Percentiles rank a stretch among this genome's conserved stretches.
These are phyloP conservation scores for Dendrothele bispora DNA, from an alignment of 768 basidiomycete genomes.

Conservation along the genomic window DNA sequence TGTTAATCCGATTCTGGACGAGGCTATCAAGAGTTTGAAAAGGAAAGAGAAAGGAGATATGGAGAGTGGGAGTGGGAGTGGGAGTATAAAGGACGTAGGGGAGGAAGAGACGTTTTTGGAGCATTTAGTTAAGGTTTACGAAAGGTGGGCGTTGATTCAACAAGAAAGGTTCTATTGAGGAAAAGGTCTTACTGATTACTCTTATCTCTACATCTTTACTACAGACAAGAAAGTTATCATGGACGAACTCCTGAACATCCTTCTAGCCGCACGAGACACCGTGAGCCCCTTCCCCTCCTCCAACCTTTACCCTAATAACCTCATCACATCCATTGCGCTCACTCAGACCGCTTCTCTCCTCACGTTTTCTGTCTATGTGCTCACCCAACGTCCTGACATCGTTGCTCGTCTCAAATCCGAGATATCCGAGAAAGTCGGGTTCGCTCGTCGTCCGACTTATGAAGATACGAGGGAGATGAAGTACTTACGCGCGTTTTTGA, in stretches of 20 bases:
- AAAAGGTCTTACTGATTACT: slow-evolving; percentile 2
- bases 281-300: slow-evolving; percentile 12
- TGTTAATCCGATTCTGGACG: slow-evolving; percentile 51
- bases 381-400: slow-evolving; percentile 51
- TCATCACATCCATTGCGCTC: too few relatives aligned
- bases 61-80: slow-evolving; percentile 1
- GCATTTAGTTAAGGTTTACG: slow-evolving; percentile 53
- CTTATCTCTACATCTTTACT: slow-evolving; percentile 2
- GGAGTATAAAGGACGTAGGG: too few relatives aligned
- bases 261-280: slow-evolving; percentile 47
- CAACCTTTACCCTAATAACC: too few relatives aligned
- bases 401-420: slow-evolving; percentile 48
- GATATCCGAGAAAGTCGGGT: slow-evolving; percentile 45
- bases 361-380: slow-evolving; percentile 55
- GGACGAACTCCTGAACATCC: slow-evolving; percentile 45
- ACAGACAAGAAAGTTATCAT: slow-evolving; percentile 41
- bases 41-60: slow-evolving; percentile 28
- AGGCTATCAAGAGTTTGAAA: too few relatives aligned
- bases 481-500: slow-evolving; percentile 57
- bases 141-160: too few relatives aligned
- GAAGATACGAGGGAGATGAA: slow-evolving; percentile 60
- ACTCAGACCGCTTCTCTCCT: slow-evolving; percentile 51
- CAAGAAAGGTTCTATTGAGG: slow-evolving; percentile 1
- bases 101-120: slow-evolving; percentile 51
- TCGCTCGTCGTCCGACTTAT: slow-evolving; percentile 44